Conservation (phyloP, 257 asterid genomes). For the Nicotiana sylvestris region DNA sequence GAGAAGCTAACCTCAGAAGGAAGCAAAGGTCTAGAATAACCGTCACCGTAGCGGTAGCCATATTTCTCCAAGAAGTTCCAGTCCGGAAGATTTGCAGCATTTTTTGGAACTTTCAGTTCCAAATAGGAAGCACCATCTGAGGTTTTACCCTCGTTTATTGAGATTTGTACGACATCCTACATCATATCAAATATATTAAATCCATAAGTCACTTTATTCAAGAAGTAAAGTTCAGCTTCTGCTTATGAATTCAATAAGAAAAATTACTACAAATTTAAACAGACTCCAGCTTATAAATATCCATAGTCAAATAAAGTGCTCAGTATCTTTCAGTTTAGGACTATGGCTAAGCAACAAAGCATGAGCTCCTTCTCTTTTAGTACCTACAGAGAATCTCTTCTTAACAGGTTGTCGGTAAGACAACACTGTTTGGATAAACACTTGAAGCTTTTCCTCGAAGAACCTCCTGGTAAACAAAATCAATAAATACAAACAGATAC, state of each 20-base stretch:
- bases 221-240: neutral
- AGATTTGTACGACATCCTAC: slow-evolving; percentile 71
- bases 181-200: slow-evolving; percentile 11
- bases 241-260: neutral
- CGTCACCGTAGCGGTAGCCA: slow-evolving; percentile 73
- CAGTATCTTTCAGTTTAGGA: neutral
- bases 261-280: neutral
- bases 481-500: neutral
- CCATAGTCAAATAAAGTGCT: neutral
- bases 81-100: slow-evolving; percentile 32
- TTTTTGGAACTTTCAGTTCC: slow-evolving; percentile 70
- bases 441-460: neutral
- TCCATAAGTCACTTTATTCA: slow-evolving; percentile 1
- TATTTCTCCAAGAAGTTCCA: slow-evolving; percentile 78
- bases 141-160: slow-evolving; percentile 55
- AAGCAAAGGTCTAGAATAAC: slow-evolving; percentile 62
- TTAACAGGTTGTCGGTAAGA: neutral
- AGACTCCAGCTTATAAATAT: neutral
- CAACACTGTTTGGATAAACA: neutral
- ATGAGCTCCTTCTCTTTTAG: neutral
- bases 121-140: slow-evolving; percentile 74
- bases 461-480: neutral
- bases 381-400: slow-evolving; percentile 1
- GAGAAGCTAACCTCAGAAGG: slow-evolving; percentile 69
- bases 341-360: neutral